phyloP scores from a whole-genome alignment of 441 rosid species.

The Gossypium armourianum region DNA sequence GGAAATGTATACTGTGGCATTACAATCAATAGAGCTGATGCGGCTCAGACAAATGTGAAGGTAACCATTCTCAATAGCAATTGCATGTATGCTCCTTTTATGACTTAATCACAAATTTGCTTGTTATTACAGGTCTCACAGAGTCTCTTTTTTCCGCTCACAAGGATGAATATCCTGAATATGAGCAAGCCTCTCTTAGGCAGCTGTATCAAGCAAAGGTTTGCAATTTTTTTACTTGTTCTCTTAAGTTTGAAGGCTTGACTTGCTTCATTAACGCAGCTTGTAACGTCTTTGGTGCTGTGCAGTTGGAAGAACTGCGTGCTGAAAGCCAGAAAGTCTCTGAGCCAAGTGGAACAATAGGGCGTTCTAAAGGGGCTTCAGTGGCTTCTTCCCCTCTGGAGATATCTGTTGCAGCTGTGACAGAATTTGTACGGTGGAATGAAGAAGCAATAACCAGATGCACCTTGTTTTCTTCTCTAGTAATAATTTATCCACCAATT shows the following conservation, averaged over 20 bases:
- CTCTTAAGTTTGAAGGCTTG: constrained; percentile 8
- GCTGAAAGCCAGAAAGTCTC: constrained; percentile 68
- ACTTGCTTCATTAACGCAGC: constrained; percentile 12
- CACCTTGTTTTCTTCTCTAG: constrained; percentile 79
- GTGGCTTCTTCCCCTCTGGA: constrained; percentile 71
- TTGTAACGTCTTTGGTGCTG: constrained; percentile 21
- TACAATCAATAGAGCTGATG: not conserved
- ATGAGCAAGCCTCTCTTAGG: constrained; percentile 80
- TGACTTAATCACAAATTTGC: not conserved
- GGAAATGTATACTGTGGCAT: not conserved
- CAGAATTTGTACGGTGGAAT: constrained; percentile 93
- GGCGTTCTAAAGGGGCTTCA: constrained; percentile 86
- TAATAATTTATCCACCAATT: constrained; percentile 22
- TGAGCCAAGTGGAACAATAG: constrained; percentile 79
- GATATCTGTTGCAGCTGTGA: constrained; percentile 91
- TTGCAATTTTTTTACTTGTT: constrained; percentile 16
- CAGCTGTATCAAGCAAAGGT: constrained; percentile 92
- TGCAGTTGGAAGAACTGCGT: constrained; percentile 81
- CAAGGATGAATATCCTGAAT: constrained; percentile 93
- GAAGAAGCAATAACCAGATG: constrained; percentile 97
- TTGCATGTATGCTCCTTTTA: not conserved
- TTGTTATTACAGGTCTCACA: constrained; percentile 61
- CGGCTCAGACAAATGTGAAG: not conserved
- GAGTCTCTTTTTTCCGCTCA: constrained; percentile 87
- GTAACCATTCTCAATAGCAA: not conserved